Percentiles rank a stretch among this genome's conserved stretches.
phyloP scores from a whole-genome alignment of 108 stramenopile species.

The Skeletonema marinoi region DNA sequence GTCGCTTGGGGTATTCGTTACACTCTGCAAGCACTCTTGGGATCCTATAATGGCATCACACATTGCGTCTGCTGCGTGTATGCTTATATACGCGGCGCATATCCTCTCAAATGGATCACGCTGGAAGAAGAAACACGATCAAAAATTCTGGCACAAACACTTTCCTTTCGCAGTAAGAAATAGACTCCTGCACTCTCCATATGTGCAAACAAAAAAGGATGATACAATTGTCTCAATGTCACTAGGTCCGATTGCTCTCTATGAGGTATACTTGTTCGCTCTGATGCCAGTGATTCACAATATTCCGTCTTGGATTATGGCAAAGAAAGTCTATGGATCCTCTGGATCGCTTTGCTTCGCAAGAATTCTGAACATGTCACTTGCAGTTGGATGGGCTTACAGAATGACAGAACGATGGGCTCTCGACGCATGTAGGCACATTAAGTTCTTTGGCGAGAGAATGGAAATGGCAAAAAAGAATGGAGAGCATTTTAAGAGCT shows the following conservation, averaged over 20 bases:
- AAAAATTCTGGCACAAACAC: constrained; percentile 15
- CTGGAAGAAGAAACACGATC: constrained; percentile 10
- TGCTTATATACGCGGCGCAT: constrained; percentile 7
- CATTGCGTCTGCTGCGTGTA: constrained; percentile 7
- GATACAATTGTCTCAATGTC: not conserved
- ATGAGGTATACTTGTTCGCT: constrained; percentile 36
- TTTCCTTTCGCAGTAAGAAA: constrained; percentile 30
- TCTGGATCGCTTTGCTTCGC: constrained; percentile 18
- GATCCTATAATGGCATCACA: constrained; percentile 4
- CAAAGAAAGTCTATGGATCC: constrained; percentile 11
- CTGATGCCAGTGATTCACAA: constrained; percentile 30
- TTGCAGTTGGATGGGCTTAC: constrained; percentile 43
- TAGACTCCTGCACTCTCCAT: constrained; percentile 14
- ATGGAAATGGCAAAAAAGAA: constrained; percentile 7
- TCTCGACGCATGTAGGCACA: constrained; percentile 30
- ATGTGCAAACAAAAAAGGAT: not conserved
- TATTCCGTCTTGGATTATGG: constrained; percentile 16
- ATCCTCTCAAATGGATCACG: constrained; percentile 12
- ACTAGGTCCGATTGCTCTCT: constrained; percentile 1
- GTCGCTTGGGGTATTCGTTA: constrained; percentile 3
- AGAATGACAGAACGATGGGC: constrained; percentile 44
- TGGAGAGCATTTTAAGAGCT: not conserved
- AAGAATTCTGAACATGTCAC: constrained; percentile 17
- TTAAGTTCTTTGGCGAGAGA: constrained; percentile 3
- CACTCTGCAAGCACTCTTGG: not conserved